Percentiles rank a stretch among this genome's conserved stretches.
Conservation (phyloP, 2,329 filamentous ascomycete genomes). For the Ophiosphaerella narmari region DNA sequence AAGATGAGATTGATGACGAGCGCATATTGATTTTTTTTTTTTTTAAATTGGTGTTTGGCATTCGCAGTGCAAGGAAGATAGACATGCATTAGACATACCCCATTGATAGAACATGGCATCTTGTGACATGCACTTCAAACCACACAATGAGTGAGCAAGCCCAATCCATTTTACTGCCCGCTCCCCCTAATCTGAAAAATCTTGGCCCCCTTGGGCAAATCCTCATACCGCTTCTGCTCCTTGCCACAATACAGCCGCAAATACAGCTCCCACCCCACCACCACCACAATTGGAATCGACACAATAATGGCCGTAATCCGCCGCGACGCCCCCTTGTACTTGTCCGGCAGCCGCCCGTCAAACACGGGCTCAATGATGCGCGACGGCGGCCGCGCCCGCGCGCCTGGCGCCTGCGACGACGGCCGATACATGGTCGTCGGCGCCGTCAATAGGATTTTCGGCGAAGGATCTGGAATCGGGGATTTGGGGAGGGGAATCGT, state of each 20-base stretch:
- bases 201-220: background rate
- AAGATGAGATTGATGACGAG: constrained; percentile 20
- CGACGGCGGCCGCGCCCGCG: constrained; percentile 5
- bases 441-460: constrained; percentile 1
- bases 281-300: constrained; percentile 39
- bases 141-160: no score
- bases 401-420: background rate
- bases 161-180: no score
- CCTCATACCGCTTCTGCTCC: constrained; percentile 21
- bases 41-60: background rate
- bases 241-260: constrained; percentile 23
- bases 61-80: no score
- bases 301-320: constrained; percentile 42
- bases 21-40: background rate
- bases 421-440: background rate
- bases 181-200: background rate
- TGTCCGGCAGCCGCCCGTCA: constrained; percentile 27
- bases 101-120: no score
- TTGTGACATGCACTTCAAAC: no score
- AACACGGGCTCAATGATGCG: constrained; percentile 27
- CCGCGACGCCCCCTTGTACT: constrained; percentile 40
- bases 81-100: no score
- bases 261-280: constrained; percentile 41
- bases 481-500: constrained; percentile 31
- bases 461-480: constrained; percentile 11